Evolutionary conservation across 495 filamentous ascomycete genomes (phyloP).

Genomic region (Penicillium taxi): DNA sequence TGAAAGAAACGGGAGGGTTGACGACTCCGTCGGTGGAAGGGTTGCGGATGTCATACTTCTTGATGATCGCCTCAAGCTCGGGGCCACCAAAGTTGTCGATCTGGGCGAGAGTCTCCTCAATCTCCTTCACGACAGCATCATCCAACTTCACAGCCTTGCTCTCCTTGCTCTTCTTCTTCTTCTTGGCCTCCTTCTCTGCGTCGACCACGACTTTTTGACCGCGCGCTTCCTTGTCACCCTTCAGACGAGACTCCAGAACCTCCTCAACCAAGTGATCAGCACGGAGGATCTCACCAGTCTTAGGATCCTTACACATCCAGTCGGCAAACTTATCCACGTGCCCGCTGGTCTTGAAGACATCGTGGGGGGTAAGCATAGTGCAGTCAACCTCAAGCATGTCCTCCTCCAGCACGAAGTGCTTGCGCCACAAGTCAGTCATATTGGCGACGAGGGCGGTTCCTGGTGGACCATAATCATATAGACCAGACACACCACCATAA

Average conservation of each 20-base stretch:
- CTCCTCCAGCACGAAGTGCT: conserved; percentile 84
- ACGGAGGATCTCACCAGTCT: conserved; percentile 91
- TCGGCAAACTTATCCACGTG: conserved; percentile 98
- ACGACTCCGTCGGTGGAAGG: conserved; percentile 53
- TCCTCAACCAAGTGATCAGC: conserved; percentile 96
- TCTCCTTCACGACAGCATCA: conserved; percentile 56
- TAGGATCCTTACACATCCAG: conserved; percentile 99
- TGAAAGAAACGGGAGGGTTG: conserved; percentile 58
- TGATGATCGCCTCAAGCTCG: conserved; percentile 55
- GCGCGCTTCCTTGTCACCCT: conserved; percentile 70
- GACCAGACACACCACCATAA: conserved; percentile 78
- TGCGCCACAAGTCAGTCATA: conserved; percentile 86
- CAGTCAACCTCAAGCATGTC: conserved; percentile 89
- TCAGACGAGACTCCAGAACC: conserved; percentile 73
- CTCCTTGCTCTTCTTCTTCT: conserved; percentile 54
- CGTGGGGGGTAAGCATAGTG: conserved; percentile 75
- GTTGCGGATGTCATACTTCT: conserved; percentile 58
- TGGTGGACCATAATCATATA: conserved; percentile 80
- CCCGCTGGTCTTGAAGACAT: conserved; percentile 90
- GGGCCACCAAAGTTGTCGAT: conserved; percentile 63
- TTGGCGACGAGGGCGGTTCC: conserved; percentile 75
- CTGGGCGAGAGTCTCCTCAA: conserved; percentile 61
- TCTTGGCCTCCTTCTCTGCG: conserved; percentile 54
- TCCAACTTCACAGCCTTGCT: conserved; percentile 55
- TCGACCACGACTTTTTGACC: conserved; percentile 64